Conservation (phyloP, 345 rosid genomes). For the Geranium brycei region DNA sequence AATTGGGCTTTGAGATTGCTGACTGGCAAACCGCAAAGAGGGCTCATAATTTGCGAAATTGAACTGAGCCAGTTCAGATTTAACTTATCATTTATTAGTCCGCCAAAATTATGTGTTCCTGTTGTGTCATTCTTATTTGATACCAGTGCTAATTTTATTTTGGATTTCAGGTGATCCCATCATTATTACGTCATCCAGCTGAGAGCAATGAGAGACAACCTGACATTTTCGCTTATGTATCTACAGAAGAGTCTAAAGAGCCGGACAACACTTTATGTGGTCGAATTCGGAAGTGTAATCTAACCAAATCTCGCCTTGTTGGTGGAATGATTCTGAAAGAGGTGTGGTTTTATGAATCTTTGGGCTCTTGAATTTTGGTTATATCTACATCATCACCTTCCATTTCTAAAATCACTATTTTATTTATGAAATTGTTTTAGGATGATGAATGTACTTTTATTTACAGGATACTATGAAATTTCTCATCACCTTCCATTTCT, state of each 20-base stretch:
- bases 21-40: too few species aligned
- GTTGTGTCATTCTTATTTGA: too few species aligned
- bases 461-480: too few species aligned
- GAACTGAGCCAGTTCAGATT: too few species aligned
- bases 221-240: conserved; percentile 56
- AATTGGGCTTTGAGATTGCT: too few species aligned
- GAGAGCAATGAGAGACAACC: conserved; percentile 21
- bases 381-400: too few species aligned
- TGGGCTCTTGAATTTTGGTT: too few species aligned
- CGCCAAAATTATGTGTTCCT: background rate
- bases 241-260: conserved; percentile 30
- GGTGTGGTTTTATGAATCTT: conserved; percentile 23
- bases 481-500: too few species aligned
- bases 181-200: conserved; percentile 27
- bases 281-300: conserved; percentile 57
- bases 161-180: conserved; percentile 65
- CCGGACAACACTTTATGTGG: conserved; percentile 29
- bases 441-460: too few species aligned
- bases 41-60: too few species aligned
- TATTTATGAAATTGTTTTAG: too few species aligned
- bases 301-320: conserved; percentile 43
- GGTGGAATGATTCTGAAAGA: conserved; percentile 59
- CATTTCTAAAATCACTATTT: too few species aligned
- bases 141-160: conserved; percentile 2
- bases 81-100: background rate